Evolutionary conservation across 495 filamentous ascomycete species (phyloP).

Genomic region (Penicillium bovifimosum): DNA sequence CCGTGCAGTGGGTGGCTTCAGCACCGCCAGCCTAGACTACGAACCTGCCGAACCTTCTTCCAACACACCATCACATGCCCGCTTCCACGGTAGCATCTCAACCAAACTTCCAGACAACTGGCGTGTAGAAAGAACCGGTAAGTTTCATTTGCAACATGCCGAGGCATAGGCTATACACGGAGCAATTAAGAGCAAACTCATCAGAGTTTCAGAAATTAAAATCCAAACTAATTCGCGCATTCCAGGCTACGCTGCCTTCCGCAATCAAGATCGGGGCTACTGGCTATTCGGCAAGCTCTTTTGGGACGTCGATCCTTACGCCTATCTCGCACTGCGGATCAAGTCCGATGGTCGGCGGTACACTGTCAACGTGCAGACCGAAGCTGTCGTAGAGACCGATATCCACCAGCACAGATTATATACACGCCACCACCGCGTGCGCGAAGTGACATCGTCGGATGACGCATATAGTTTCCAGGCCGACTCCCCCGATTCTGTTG

Average conservation of each 20-base stretch:
- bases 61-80: slow-evolving; percentile 52
- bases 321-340: slow-evolving; percentile 82
- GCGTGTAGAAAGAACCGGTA: slow-evolving; percentile 58
- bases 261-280: slow-evolving; percentile 53
- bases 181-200: too few species aligned
- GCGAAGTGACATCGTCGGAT: neutral
- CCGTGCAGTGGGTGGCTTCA: slow-evolving; percentile 78
- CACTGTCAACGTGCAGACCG: slow-evolving; percentile 92
- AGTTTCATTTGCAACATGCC: slow-evolving; percentile 26
- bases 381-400: slow-evolving; percentile 85
- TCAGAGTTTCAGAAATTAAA: neutral
- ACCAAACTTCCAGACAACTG: slow-evolving; percentile 61
- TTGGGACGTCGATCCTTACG: slow-evolving; percentile 86
- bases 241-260: slow-evolving; percentile 85
- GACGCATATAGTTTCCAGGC: slow-evolving; percentile 5
- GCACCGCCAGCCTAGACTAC: slow-evolving; percentile 65
- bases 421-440: slow-evolving; percentile 52
- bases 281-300: slow-evolving; percentile 74
- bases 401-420: slow-evolving; percentile 93
- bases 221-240: neutral
- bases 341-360: slow-evolving; percentile 89
- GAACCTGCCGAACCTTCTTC: slow-evolving; percentile 43
- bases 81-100: slow-evolving; percentile 85
- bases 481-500: slow-evolving; percentile 20
- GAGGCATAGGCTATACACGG: neutral